Percentiles rank a stretch among this genome's conserved stretches.
Evolutionary conservation across 1,284 basidiomycete species (phyloP).

Genomic region (Rhodotorula glutinis): DNA sequence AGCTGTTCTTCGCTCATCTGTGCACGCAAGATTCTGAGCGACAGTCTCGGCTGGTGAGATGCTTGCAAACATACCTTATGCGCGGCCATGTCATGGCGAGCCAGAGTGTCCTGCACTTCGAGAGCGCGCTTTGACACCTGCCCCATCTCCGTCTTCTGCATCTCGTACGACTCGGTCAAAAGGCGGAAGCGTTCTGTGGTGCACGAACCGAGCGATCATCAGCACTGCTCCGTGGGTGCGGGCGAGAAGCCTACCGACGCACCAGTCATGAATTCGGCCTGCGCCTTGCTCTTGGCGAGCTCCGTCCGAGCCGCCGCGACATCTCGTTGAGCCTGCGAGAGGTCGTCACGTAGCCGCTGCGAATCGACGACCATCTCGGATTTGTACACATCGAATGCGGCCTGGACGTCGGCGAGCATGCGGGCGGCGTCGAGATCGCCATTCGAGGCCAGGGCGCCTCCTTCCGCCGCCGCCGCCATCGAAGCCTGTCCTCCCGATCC

Average conservation of each 20-base stretch:
- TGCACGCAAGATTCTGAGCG: background rate
- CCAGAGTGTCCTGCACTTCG: conserved; percentile 46
- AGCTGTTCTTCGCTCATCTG: conserved; percentile 64
- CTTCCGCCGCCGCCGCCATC: background rate
- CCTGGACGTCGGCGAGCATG: conserved; percentile 64
- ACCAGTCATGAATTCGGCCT: conserved; percentile 62
- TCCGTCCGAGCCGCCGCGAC: conserved; percentile 63
- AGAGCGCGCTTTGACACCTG: conserved; percentile 46
- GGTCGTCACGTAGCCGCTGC: conserved; percentile 66
- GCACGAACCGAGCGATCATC: background rate
- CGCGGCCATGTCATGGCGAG: conserved; percentile 48
- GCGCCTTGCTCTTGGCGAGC: conserved; percentile 75
- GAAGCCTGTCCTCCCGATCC: conserved; percentile 1
- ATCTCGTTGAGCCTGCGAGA: conserved; percentile 63
- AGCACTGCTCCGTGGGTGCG: conserved; percentile 40
- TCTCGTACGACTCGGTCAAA: conserved; percentile 45
- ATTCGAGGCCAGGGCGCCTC: conserved; percentile 47
- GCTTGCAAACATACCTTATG: conserved; percentile 50
- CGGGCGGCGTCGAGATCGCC: conserved; percentile 32
- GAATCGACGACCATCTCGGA: conserved; percentile 71
- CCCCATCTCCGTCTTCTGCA: conserved; percentile 48
- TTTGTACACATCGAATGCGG: conserved; percentile 71
- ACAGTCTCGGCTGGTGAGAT: too few relatives aligned
- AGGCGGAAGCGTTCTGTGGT: conserved; percentile 51
- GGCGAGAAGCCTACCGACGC: conserved; percentile 40